Evolutionary conservation across 2,329 filamentous ascomycete species (phyloP).

Genomic region (Calonectria hongkongensis): DNA sequence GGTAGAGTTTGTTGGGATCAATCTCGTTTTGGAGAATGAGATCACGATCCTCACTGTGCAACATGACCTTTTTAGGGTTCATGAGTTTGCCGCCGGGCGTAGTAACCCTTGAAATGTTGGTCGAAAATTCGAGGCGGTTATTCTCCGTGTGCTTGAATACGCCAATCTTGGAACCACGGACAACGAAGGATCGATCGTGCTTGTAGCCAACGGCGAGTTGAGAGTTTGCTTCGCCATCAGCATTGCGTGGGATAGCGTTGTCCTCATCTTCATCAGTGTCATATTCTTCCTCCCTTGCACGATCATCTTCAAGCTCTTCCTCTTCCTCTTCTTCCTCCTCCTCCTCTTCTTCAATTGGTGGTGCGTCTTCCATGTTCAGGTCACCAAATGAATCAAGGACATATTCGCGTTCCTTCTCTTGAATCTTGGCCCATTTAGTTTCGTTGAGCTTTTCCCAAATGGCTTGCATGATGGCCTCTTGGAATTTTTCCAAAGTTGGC

Average conservation of each 20-base stretch:
- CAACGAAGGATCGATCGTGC: slow-evolving; percentile 96
- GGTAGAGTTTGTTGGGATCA: slow-evolving; percentile 93
- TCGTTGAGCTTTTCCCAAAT: slow-evolving; percentile 98
- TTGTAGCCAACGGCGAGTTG: slow-evolving; percentile 97
- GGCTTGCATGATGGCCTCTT: slow-evolving; percentile 95
- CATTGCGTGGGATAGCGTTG: slow-evolving; percentile 81
- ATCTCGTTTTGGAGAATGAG: slow-evolving; percentile 90
- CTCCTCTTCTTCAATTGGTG: slow-evolving; percentile 66
- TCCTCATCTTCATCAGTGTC: slow-evolving; percentile 84
- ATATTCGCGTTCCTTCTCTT: slow-evolving; percentile 94
- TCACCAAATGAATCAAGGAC: slow-evolving; percentile 97
- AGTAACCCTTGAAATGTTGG: slow-evolving; percentile 96
- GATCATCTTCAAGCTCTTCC: slow-evolving; percentile 76
- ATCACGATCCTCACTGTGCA: slow-evolving; percentile 92
- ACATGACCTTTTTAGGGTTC: slow-evolving; percentile 96
- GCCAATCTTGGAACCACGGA: slow-evolving; percentile 97
- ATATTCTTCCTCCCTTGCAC: slow-evolving; percentile 81
- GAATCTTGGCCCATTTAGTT: slow-evolving; percentile 93
- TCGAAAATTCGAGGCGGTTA: slow-evolving; percentile 95
- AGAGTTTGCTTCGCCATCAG: slow-evolving; percentile 89
- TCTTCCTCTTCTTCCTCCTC: slow-evolving; percentile 74
- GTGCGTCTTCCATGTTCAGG: slow-evolving; percentile 89
- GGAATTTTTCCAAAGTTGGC: slow-evolving; percentile 87
- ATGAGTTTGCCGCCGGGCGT: slow-evolving; percentile 92
- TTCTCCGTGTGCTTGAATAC: slow-evolving; percentile 98